Evolutionary conservation across 192 early-diverging fungal genomes (phyloP), one percentile per base, ranked within the genome.

Genomic region (Coemansia sp.): DNA sequence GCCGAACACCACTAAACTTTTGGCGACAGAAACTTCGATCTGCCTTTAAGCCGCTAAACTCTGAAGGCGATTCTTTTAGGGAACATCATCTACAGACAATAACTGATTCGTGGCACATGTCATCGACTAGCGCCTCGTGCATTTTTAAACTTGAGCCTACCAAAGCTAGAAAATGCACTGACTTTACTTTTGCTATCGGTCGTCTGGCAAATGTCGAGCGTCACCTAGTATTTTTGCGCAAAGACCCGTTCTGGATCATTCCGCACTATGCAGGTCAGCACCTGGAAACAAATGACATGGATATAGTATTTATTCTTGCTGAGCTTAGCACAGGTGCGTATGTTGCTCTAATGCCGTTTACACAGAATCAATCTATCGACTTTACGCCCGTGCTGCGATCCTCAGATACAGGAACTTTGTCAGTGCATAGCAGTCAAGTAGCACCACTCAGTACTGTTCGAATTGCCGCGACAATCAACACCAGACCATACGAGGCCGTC

Each of bases 141-240:
- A 0, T 70, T 38, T 55, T 70, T 23, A 66, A 42, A 24, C 23
- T 54, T 18, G 24, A 18, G 1, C 25, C 27, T n/a, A 9, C 3
- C 41, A 48, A 8, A 33, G 46, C 2, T 21, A 23, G 14, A 27
- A 19, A 6, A 4, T 33, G 21, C 40, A 19, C 1, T 3, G 34
- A 39, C 12, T 42, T 43, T 11, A n/a, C 3, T 9, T 14, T 42
- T 10, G 9, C 11, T 6, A 49, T 76, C 59, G 61, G 67, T 40
- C 59, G 51, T n/a, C 47, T 77, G 41, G 54, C 25, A 1, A 17
- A n/a, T 19, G 30, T 76, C 13, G 52, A 58, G 9, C 22, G 68
- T 10, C 50, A 62, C 30, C 49, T 77, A 39, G 67, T 64, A 2
- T 77, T 70, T 62, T 64, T 61, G 15, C 60, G 73, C 38, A 77